These are phyloP conservation scores for Cercospora sp. DNA, from an alignment of 2,329 filamentous ascomycete genomes.

Conservation along the genomic window DNA sequence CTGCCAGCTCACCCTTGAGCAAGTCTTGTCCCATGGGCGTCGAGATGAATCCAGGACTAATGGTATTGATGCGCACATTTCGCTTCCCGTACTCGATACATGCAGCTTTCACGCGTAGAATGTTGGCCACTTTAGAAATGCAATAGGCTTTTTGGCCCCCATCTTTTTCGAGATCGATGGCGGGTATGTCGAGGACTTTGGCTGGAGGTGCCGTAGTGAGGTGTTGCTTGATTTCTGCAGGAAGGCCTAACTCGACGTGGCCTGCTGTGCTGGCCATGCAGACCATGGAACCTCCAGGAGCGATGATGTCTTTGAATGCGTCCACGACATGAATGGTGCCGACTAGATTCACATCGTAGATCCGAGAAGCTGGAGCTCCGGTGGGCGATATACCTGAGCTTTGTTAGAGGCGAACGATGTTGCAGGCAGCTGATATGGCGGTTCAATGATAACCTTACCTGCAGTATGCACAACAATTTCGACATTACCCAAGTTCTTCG, in stretches of 20 bases:
- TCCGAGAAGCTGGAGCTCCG: not conserved
- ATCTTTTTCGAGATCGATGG: not conserved
- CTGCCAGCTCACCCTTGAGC: not conserved
- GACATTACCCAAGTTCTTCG: not conserved
- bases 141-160: constrained; percentile 6
- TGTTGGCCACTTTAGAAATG: constrained; percentile 14
- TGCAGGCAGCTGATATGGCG: not conserved
- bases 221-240: not conserved
- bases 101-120: constrained; percentile 4
- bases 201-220: not conserved
- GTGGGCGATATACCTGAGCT: not conserved
- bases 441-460: not conserved
- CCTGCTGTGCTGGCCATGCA: not conserved
- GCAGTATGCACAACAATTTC: not conserved
- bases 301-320: constrained; percentile 7
- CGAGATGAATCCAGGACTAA: constrained; percentile 12
- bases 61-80: constrained; percentile 13
- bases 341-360: constrained; percentile 9
- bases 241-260: not conserved
- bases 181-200: not conserved
- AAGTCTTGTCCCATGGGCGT: constrained; percentile 7
- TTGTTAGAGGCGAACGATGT: not conserved
- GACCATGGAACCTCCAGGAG: not conserved
- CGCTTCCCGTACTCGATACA: constrained; percentile 2
- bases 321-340: constrained; percentile 15